Conservation (phyloP, 2,329 filamentous ascomycete genomes). For the Eutypa lata region DNA sequence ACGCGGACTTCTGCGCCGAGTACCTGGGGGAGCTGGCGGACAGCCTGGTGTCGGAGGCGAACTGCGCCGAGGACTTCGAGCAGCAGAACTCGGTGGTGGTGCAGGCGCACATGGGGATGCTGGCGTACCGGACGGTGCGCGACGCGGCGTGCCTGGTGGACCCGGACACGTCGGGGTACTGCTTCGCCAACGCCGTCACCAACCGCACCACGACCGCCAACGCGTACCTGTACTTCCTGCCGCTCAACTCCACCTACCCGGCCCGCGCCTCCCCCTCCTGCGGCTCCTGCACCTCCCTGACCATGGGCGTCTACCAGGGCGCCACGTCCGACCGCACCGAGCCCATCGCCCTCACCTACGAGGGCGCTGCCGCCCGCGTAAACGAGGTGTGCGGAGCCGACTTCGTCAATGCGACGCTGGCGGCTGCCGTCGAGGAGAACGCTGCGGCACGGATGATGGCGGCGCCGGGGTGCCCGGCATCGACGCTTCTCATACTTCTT, state of each 20-base stretch:
- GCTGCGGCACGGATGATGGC: conserved; percentile 11
- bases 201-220: conserved; percentile 69
- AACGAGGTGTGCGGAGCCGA: conserved; percentile 60
- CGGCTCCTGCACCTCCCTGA: conserved; percentile 70
- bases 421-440: conserved; percentile 30
- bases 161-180: conserved; percentile 63
- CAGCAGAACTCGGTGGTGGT: conserved; percentile 66
- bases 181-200: conserved; percentile 79
- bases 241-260: conserved; percentile 71
- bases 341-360: conserved; percentile 67
- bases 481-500: conserved; percentile 19
- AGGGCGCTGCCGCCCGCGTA: conserved; percentile 67
- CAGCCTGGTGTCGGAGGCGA: conserved; percentile 57
- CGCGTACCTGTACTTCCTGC: conserved; percentile 80
- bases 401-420: conserved; percentile 57
- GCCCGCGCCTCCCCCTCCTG: conserved; percentile 69
- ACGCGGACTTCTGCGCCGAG: conserved; percentile 61
- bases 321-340: conserved; percentile 65
- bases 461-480: conserved; percentile 14
- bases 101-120: conserved; percentile 72
- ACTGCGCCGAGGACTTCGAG: conserved; percentile 71
- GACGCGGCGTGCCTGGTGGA: conserved; percentile 76
- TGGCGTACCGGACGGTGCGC: conserved; percentile 76
- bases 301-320: conserved; percentile 76
- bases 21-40: conserved; percentile 64